Percentiles rank a stretch among this genome's conserved stretches.
Conservation (phyloP, 108 stramenopile genomes). For the Skeletonema marinoi region DNA sequence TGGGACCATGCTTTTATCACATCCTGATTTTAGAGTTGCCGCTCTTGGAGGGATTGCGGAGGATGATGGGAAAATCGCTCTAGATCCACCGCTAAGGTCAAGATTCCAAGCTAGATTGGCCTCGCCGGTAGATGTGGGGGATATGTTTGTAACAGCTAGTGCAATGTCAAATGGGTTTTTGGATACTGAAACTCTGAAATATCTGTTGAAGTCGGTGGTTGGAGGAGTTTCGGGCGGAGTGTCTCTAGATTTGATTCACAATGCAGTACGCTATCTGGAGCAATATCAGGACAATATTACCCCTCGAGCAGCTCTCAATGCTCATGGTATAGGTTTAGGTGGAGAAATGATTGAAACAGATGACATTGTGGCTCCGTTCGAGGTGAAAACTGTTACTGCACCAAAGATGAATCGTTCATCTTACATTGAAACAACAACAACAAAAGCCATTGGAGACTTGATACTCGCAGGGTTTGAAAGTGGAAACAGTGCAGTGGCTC, state of each 20-base stretch:
- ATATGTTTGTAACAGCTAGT: slow-evolving; percentile 35
- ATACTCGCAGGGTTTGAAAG: slow-evolving; percentile 57
- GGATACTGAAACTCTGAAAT: slow-evolving; percentile 27
- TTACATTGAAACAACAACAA: slow-evolving; percentile 46
- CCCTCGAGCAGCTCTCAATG: slow-evolving; percentile 34
- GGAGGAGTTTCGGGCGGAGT: slow-evolving; percentile 21
- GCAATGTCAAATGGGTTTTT: slow-evolving; percentile 26
- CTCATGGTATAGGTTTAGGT: slow-evolving; percentile 33
- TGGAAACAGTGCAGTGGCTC: slow-evolving; percentile 56
- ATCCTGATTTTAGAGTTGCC: slow-evolving; percentile 83
- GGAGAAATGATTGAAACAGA: slow-evolving; percentile 39
- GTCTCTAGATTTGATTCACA: slow-evolving; percentile 38
- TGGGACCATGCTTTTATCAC: slow-evolving; percentile 54
- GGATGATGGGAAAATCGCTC: slow-evolving; percentile 52
- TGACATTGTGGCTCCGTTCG: slow-evolving; percentile 24
- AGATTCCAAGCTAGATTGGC: slow-evolving; percentile 67
- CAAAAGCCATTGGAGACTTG: slow-evolving; percentile 36
- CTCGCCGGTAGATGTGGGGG: slow-evolving; percentile 27
- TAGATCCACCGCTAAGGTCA: slow-evolving; percentile 87
- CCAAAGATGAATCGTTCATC: neutral
- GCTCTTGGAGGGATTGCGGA: slow-evolving; percentile 56
- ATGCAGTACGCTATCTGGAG: slow-evolving; percentile 40
- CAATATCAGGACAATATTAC: slow-evolving; percentile 29
- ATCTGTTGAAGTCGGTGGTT: slow-evolving; percentile 25
- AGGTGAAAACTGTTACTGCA: neutral